Base-by-base conservation (phyloP, 2,329 filamentous ascomycete genomes). In the Sarocladium brachiariae region DNA sequence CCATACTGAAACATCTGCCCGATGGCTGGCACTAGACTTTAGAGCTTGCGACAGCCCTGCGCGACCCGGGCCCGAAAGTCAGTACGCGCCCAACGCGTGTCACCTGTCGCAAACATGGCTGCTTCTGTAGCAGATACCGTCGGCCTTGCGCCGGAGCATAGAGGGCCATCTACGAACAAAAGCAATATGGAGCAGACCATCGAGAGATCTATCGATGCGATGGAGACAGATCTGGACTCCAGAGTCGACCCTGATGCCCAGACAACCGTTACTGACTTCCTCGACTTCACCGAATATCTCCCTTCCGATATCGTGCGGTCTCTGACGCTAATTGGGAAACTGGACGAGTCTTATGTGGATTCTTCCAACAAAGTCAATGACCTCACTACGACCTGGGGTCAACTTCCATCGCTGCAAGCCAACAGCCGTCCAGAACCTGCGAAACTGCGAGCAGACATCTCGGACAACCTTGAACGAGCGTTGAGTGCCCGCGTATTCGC, bases 241-340 rank as follows among this genome's bases (percentile, higher is more conserved):
- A 77, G 77, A 56, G 73, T 75, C 50, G 82, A 86, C 55, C 82
- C 82, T 5, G 83, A 86, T 68, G 80, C 80, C 23, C 81, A 85
- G 58, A 81, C 83, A 6, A 84, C 81, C n/a, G 77, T 85, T 16
- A 84, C 80, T 53, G 82, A 86, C 64, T 86, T 84, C 61, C 77
- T 86, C 63, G 82, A 86, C 62, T 83, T 82, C 56, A 84, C 81
- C 57, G 83, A 87, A 63, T 84, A 86, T 64, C 75, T 86, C 1
- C 81, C 83, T 10, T 79, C 81, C 48, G 83, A 86, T 61, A 77
- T 86, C 59, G 71, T 77, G 54, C 79, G 83, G 52, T 86, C 83
- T 21, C 69, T 86, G 39, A 83, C 79, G 3, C 70, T 86, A 33
- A 82, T 87, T 54, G 77, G 78, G 50, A 76, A 84, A 56, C 80